These are phyloP conservation scores for Phytophthora tubulina DNA, from an alignment of 352 stramenopile species.

Conservation along the genomic window DNA sequence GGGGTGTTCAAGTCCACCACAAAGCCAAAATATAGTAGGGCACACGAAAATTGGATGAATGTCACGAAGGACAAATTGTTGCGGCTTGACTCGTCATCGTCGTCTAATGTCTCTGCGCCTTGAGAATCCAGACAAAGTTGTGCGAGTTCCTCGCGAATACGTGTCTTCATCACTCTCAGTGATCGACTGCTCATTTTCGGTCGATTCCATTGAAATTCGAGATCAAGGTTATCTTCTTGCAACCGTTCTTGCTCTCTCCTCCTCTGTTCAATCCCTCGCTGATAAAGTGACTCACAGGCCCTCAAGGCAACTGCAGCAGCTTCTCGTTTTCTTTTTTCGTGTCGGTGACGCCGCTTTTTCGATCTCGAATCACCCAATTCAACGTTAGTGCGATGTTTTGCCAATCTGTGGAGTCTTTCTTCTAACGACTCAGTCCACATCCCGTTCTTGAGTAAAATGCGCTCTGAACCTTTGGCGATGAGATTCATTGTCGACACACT, in stretches of 20 bases:
- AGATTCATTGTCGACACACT: constrained; percentile 29
- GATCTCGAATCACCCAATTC: constrained; percentile 5
- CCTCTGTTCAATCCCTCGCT: constrained; percentile 52
- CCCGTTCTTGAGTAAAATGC: constrained; percentile 65
- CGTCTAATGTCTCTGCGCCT: not conserved
- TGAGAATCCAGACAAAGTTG: constrained; percentile 45
- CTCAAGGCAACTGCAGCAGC: constrained; percentile 32
- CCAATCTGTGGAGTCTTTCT: constrained; percentile 44
- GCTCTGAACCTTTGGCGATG: constrained; percentile 58
- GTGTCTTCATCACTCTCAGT: constrained; percentile 48
- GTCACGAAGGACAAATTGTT: constrained; percentile 19
- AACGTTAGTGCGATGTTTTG: constrained; percentile 15
- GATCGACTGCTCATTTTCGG: constrained; percentile 51
- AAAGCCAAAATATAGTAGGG: constrained; percentile 66
- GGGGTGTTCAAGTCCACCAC: constrained; percentile 50
- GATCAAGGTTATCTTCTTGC: constrained; percentile 28
- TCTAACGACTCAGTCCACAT: constrained; percentile 56
- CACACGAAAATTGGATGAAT: constrained; percentile 70
- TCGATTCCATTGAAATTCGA: constrained; percentile 34
- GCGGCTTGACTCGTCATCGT: not conserved
- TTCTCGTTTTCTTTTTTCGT: constrained; percentile 27
- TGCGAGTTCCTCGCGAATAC: constrained; percentile 46
- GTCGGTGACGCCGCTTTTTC: constrained; percentile 24
- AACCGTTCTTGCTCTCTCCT: constrained; percentile 38
- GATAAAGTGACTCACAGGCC: constrained; percentile 66